Evolutionary conservation across 768 basidiomycete species (phyloP).

Genomic region (Daedaleopsis nitida): DNA sequence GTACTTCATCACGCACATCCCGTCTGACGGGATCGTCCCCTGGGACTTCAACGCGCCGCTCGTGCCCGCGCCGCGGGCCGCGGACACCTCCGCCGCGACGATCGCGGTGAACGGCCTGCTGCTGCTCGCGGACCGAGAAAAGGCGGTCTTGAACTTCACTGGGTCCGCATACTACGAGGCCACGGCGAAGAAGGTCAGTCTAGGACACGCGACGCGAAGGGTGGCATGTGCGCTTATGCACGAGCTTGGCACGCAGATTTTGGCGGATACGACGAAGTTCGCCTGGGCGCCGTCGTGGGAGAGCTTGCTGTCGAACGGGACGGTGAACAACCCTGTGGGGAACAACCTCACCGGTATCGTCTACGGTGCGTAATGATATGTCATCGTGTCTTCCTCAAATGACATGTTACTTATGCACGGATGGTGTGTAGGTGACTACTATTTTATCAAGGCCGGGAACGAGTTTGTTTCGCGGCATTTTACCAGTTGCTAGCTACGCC

Average conservation of each 20-base stretch:
- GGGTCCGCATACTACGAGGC: slow-evolving; percentile 43
- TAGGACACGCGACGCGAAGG: not conserved
- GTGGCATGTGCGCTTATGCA: not conserved
- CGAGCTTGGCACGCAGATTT: slow-evolving; percentile 36
- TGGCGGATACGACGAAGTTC: slow-evolving; percentile 48
- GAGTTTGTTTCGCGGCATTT: slow-evolving; percentile 49
- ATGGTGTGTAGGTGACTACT: slow-evolving; percentile 55
- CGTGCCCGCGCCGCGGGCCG: slow-evolving; percentile 50
- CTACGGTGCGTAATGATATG: slow-evolving; percentile 40
- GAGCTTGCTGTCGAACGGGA: slow-evolving; percentile 66
- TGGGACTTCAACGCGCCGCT: slow-evolving; percentile 79
- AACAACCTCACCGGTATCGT: slow-evolving; percentile 65
- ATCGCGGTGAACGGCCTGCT: slow-evolving; percentile 63
- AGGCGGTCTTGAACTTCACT: slow-evolving; percentile 33
- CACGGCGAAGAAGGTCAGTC: slow-evolving; percentile 43
- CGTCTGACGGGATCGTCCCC: slow-evolving; percentile 63
- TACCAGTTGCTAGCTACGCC: slow-evolving; percentile 23
- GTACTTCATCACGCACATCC: slow-evolving; percentile 63
- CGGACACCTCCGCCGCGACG: slow-evolving; percentile 72
- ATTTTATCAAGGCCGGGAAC: slow-evolving; percentile 58
- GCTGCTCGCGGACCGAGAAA: slow-evolving; percentile 49
- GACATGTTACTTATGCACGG: not conserved
- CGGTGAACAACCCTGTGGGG: slow-evolving; percentile 54
- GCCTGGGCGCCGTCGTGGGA: slow-evolving; percentile 66
- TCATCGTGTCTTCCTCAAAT: not conserved